Evolutionary conservation across 306 rosid species (phyloP), one percentile per base, ranked within the genome.

Genomic region (Prunus davidiana): DNA sequence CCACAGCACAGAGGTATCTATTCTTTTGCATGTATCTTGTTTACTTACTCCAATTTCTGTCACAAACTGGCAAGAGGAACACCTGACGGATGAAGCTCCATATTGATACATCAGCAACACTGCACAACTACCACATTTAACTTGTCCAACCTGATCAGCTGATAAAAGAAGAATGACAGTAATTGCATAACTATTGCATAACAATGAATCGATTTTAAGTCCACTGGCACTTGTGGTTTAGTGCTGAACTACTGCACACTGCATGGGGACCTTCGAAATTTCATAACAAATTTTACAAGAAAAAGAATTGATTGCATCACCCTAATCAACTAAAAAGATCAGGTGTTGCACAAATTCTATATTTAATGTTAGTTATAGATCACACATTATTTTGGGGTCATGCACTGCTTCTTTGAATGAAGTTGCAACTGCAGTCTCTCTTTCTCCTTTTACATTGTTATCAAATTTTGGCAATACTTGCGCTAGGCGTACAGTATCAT

Each of bases 61-160:
- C 84, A 88, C 90, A 82, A 72, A 83, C 11, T 49, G 79, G 85
- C 98, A 92, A 15, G 93, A 88, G 67, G 89, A 90, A 84, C 98
- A 95, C 83, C 84, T 90, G 65, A 95, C 93, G 41, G 91, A 89
- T 18, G 92, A 56, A 64, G 98, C 95, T 76, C 96, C 96, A 79
- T 80, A 89, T 9, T 89, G 97, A 86, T 90, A 90, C 93, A 95
- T 87, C 80, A 95, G 86, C 88, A 95, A 82, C 65, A 84, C 79
- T 6, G 87, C 85, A 87, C 98, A 95, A 69, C 84, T 71, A 41
- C 89, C 91, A 74, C 98, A 95, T 71, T 89, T 88, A 64, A 95
- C 98, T 81, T 85, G 88, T 57, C 97, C 97, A 69, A 90, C 89
- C 90, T 89, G 84, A 71, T 92, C 91, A 77, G 92, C 98, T 95